Conservation (phyloP, 1,284 basidiomycete genomes). For the Laetiporus sulphureus region DNA sequence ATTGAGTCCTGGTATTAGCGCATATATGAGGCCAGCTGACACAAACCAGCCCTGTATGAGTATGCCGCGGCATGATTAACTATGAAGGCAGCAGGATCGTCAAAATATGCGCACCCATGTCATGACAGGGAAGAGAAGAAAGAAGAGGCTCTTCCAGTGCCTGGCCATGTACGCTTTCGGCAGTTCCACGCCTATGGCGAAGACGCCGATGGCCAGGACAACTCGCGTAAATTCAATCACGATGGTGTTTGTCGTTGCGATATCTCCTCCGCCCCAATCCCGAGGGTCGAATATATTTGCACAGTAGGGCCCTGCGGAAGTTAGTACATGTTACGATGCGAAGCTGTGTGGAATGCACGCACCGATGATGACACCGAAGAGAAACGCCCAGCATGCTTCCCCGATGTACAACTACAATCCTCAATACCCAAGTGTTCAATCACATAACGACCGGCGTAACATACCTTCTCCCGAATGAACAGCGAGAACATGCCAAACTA, state of each 20-base stretch:
- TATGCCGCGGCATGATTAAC: background rate
- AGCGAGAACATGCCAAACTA: conserved; percentile 95
- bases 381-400: conserved; percentile 93
- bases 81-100: background rate
- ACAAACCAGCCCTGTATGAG: conserved; percentile 81
- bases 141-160: conserved; percentile 87
- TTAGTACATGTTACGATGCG: conserved; percentile 1
- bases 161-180: conserved; percentile 89
- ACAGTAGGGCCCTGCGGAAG: conserved; percentile 68
- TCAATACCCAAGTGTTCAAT: conserved; percentile 5
- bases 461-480: conserved; percentile 83
- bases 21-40: conserved; percentile 84
- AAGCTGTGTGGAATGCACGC: conserved; percentile 15
- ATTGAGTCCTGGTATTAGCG: conserved; percentile 78
- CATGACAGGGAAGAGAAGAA: conserved; percentile 88
- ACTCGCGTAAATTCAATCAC: conserved; percentile 92
- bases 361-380: conserved; percentile 92
- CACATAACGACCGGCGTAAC: conserved; percentile 9
- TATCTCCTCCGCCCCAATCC: conserved; percentile 62
- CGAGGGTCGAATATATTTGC: conserved; percentile 84
- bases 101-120: conserved; percentile 56
- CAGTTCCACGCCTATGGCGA: conserved; percentile 95
- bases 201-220: conserved; percentile 94
- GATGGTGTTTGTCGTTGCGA: conserved; percentile 58
- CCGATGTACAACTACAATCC: conserved; percentile 78